phyloP scores from a whole-genome alignment of 1,284 basidiomycete genomes.

The Tilletia caries region DNA sequence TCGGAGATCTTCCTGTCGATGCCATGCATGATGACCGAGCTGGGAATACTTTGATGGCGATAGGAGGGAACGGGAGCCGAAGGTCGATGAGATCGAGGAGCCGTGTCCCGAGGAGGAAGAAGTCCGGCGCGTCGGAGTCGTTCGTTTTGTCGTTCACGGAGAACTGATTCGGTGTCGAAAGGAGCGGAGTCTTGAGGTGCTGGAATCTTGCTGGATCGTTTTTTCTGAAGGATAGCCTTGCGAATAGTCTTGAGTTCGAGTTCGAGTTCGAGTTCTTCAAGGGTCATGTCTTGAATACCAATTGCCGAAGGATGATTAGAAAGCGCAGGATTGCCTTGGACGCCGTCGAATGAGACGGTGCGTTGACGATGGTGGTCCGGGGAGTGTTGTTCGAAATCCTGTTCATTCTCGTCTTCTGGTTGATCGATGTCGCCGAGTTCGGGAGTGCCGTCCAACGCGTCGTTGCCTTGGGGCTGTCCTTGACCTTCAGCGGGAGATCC shows the following conservation, averaged over 20 bases:
- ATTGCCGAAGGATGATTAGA: not conserved
- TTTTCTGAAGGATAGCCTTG: not conserved
- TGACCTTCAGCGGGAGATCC: not conserved
- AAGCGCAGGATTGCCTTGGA: not conserved
- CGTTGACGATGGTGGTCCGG: no score
- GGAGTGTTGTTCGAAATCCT: not conserved
- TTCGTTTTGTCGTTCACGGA: conserved; percentile 1
- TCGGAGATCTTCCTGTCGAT: not conserved
- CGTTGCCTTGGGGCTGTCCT: not conserved
- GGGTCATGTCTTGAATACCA: not conserved
- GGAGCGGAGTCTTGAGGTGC: not conserved
- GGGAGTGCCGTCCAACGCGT: not conserved
- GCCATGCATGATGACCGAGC: not conserved
- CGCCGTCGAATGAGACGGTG: not conserved
- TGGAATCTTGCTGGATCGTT: not conserved
- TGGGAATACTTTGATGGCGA: not conserved
- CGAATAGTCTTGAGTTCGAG: not conserved
- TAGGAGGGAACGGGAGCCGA: not conserved
- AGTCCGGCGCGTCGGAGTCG: conserved; percentile 9
- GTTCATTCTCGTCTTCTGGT: not conserved
- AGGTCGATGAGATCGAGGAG: no score
- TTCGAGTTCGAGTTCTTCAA: not conserved
- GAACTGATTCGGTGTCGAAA: not conserved
- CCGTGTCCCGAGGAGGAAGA: not conserved
- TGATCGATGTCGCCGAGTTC: no score